These are phyloP conservation scores for Hyparrhenia diplandra DNA, from an alignment of 176 grass and related monocot species.

Conservation along the genomic window DNA sequence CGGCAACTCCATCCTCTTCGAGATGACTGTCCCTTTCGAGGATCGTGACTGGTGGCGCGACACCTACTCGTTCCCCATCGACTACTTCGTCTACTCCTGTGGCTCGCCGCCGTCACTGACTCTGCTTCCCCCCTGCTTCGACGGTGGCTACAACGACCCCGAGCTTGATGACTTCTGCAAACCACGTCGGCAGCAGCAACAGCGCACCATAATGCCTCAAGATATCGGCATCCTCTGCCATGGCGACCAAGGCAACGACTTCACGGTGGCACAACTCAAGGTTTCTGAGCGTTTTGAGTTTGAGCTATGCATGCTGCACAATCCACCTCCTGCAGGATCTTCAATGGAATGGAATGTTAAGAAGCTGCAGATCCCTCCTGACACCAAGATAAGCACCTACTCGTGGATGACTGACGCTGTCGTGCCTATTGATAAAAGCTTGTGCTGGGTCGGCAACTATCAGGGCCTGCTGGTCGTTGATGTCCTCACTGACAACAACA, in stretches of 20 bases:
- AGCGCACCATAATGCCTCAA: background rate
- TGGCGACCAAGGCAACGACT: background rate
- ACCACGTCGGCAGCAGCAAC: background rate
- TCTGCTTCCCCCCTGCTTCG: background rate
- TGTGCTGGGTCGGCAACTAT: background rate
- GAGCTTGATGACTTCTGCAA: no score
- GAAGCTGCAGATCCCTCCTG: background rate
- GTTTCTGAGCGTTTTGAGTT: fast-evolving
- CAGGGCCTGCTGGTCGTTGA: background rate
- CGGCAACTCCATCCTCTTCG: background rate
- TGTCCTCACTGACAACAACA: background rate
- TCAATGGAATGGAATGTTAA: background rate
- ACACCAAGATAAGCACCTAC: background rate
- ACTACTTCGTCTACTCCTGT: background rate
- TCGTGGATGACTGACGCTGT: background rate
- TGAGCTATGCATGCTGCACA: background rate
- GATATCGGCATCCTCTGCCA: background rate
- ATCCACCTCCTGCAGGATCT: background rate
- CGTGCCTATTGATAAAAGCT: background rate
- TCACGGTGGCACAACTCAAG: background rate
- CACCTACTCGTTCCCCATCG: background rate
- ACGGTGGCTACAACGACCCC: no score
- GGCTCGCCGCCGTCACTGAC: background rate
- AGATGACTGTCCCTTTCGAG: background rate
- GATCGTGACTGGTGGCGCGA: background rate